Conservation (phyloP, 345 rosid species). For the Corymbia maculata region DNA sequence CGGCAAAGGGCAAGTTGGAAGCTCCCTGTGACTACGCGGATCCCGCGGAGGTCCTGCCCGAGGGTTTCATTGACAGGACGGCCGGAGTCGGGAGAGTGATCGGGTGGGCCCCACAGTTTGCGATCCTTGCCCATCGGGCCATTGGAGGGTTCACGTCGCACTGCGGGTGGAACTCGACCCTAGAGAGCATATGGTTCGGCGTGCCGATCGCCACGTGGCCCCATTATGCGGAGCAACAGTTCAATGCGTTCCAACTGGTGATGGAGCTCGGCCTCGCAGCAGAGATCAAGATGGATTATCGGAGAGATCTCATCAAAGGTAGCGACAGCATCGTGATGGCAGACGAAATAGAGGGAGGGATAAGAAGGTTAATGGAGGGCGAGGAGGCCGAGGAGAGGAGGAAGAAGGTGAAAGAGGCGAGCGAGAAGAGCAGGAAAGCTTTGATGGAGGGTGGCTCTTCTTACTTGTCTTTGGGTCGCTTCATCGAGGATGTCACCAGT, state of each 20-base stretch:
- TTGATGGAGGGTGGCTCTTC: conserved; percentile 45
- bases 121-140: conserved; percentile 2
- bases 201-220: neutral
- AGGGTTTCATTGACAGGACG: conserved; percentile 31
- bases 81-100: conserved; percentile 8
- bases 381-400: neutral
- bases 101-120: conserved; percentile 43
- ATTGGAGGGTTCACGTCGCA: conserved; percentile 49
- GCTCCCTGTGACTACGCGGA: conserved; percentile 11
- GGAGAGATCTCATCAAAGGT: neutral
- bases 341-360: conserved; percentile 20
- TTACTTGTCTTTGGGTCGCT: conserved; percentile 2
- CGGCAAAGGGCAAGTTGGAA: neutral
- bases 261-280: neutral
- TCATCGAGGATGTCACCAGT: conserved; percentile 12
- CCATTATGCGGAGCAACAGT: neutral
- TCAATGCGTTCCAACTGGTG: neutral
- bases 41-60: conserved; percentile 14
- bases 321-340: neutral
- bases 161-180: conserved; percentile 47
- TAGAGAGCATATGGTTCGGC: conserved; percentile 21
- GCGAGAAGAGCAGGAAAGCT: conserved; percentile 15
- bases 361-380: conserved; percentile 28
- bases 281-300: neutral
- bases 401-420: conserved; percentile 16